Conservation (phyloP, 805 yeast genomes). For the Ascoidea tarda region DNA sequence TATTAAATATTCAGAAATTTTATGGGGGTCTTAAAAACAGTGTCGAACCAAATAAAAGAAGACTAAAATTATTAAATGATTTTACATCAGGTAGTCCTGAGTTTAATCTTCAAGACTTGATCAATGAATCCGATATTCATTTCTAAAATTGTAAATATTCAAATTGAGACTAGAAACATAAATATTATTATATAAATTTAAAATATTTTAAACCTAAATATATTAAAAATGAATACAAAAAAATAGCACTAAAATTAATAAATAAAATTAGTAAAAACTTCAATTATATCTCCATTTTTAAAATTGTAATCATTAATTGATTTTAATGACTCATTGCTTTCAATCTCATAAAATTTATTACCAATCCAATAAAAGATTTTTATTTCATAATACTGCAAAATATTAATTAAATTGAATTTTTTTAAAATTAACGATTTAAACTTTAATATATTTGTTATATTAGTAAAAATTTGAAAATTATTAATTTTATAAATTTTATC, state of each 20-base stretch:
- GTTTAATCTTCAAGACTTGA: constrained; percentile 56
- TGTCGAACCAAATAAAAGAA: constrained; percentile 27
- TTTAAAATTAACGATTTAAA: too few relatives aligned
- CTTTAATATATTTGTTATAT: not conserved
- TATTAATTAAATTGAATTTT: too few relatives aligned
- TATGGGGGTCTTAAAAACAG: constrained; percentile 48
- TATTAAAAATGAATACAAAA: too few relatives aligned
- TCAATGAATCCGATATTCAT: constrained; percentile 45
- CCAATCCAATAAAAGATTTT: not conserved
- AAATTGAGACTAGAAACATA: too few relatives aligned
- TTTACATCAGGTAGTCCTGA: constrained; percentile 57
- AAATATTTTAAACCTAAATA: too few relatives aligned
- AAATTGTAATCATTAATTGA: not conserved
- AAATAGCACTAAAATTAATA: constrained; percentile 9
- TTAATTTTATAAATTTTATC: too few relatives aligned
- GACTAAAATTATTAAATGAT: constrained; percentile 41
- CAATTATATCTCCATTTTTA: not conserved
- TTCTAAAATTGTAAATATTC: too few relatives aligned
- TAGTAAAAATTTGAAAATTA: too few relatives aligned
- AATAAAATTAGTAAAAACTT: not conserved
- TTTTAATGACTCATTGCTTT: too few relatives aligned
- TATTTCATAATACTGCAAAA: not conserved
- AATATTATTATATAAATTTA: too few relatives aligned
- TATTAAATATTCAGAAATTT: constrained; percentile 67
- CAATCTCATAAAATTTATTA: not conserved